A percentile compares a stretch with the other conserved stretches of the same genome.
Conservation (phyloP, 257 asterid genomes). For the Gentiana macrophylla region DNA sequence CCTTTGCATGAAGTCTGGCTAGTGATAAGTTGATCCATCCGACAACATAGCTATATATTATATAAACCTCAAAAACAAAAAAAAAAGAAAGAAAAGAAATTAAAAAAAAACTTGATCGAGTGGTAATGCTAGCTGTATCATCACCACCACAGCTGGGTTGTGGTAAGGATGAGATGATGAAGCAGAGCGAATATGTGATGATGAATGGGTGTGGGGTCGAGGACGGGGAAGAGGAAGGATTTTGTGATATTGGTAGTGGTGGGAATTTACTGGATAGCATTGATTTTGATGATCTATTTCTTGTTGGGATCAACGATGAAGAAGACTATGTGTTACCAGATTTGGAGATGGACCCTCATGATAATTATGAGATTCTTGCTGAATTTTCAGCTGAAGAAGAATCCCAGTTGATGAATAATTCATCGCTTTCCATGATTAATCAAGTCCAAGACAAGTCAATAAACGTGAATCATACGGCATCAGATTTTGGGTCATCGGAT, state of each 20-base stretch:
- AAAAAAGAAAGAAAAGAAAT: neutral
- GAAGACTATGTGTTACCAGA: slow-evolving; percentile 39
- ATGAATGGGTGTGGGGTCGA: slow-evolving; percentile 37
- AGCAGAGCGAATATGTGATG: slow-evolving; percentile 31
- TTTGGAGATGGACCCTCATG: slow-evolving; percentile 61
- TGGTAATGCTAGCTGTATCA: slow-evolving; percentile 61
- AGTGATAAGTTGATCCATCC: too few species aligned
- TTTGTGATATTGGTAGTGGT: slow-evolving; percentile 33
- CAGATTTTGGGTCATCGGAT: slow-evolving; percentile 33
- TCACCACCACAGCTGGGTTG: slow-evolving; percentile 16
- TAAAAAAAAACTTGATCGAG: neutral
- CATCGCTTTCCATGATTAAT: slow-evolving; percentile 2
- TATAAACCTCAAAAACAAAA: too few species aligned
- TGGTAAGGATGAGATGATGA: slow-evolving; percentile 28
- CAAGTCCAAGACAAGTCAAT: slow-evolving; percentile 20
- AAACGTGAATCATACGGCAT: slow-evolving; percentile 15
- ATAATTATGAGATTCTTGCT: slow-evolving; percentile 29
- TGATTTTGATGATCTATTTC: slow-evolving; percentile 66
- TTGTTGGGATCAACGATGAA: slow-evolving; percentile 48
- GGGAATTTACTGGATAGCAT: slow-evolving; percentile 64
- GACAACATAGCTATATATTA: too few species aligned
- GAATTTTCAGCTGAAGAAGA: slow-evolving; percentile 46
- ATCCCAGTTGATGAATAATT: slow-evolving; percentile 21
- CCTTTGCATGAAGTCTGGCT: too few species aligned
- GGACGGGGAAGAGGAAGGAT: slow-evolving; percentile 30